Conservation (phyloP, 2,329 filamentous ascomycete genomes). For the Sphaerulina vaccinii region DNA sequence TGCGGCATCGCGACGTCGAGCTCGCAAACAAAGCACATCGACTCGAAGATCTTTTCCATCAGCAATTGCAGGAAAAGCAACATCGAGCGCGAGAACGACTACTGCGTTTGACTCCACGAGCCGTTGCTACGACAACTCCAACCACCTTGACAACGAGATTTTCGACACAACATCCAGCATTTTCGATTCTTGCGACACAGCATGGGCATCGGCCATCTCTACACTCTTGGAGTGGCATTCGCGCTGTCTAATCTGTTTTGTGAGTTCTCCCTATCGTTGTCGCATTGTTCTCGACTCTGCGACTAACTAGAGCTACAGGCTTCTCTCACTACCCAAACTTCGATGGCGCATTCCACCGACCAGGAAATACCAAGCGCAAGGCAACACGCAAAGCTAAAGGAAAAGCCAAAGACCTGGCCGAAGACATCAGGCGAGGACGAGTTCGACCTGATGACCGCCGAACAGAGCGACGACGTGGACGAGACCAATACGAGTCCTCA, state of each 20-base stretch:
- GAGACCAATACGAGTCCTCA: neutral
- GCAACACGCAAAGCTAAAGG: constrained; percentile 15
- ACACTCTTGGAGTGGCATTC: neutral
- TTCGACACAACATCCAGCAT: neutral
- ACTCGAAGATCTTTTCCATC: neutral
- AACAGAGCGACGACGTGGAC: neutral
- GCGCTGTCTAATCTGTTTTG: neutral
- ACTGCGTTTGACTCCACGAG: neutral
- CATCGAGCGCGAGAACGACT: no score
- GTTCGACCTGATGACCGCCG: neutral
- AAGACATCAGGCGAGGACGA: neutral
- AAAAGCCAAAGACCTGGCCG: constrained; percentile 6
- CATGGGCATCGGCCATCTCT: neutral
- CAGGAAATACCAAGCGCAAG: constrained; percentile 21
- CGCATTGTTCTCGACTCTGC: neutral
- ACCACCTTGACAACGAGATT: neutral
- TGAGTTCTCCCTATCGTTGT: neutral
- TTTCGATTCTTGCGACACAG: neutral
- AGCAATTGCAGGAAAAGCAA: no score
- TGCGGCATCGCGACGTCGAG: neutral
- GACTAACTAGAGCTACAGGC: constrained; percentile 2
- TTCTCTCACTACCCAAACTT: constrained; percentile 29
- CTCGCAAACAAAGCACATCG: neutral
- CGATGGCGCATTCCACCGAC: constrained; percentile 26
- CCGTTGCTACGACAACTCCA: neutral